Evolutionary conservation across 306 rosid species (phyloP).

Genomic region (Cicer cuneatum): DNA sequence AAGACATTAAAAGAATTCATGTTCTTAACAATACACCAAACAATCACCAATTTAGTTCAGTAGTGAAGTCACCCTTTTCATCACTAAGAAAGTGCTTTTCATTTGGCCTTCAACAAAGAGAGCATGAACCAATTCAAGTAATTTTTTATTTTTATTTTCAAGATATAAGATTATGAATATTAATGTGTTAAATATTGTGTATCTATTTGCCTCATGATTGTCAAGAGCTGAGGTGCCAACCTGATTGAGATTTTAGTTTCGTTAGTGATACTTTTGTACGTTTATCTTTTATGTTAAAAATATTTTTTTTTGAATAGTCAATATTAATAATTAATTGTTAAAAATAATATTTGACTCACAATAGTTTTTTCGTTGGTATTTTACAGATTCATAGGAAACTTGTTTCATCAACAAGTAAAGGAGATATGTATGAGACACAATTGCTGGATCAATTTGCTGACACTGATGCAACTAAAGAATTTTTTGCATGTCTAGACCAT

Average conservation of each 20-base stretch:
- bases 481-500: constrained; percentile 78
- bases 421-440: constrained; percentile 92
- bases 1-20: constrained; percentile 74
- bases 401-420: constrained; percentile 75
- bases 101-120: constrained; percentile 68
- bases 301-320: too few species aligned
- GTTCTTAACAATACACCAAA: constrained; percentile 48
- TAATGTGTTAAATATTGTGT: background rate
- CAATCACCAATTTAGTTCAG: constrained; percentile 43
- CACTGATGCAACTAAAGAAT: constrained; percentile 78
- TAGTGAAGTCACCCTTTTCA: constrained; percentile 57
- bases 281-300: too few species aligned
- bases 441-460: constrained; percentile 83
- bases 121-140: constrained; percentile 94
- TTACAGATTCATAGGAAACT: constrained; percentile 84
- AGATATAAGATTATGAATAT: background rate
- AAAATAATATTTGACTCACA: background rate
- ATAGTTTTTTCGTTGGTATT: background rate
- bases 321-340: too few species aligned
- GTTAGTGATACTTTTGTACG: too few species aligned
- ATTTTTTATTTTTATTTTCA: constrained; percentile 17
- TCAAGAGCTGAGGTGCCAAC: too few species aligned
- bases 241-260: too few species aligned
- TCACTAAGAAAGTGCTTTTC: constrained; percentile 62
- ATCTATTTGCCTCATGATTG: background rate